These are phyloP conservation scores for Dacryopinax spathularia DNA, from an alignment of 768 basidiomycete species.

Conservation along the genomic window DNA sequence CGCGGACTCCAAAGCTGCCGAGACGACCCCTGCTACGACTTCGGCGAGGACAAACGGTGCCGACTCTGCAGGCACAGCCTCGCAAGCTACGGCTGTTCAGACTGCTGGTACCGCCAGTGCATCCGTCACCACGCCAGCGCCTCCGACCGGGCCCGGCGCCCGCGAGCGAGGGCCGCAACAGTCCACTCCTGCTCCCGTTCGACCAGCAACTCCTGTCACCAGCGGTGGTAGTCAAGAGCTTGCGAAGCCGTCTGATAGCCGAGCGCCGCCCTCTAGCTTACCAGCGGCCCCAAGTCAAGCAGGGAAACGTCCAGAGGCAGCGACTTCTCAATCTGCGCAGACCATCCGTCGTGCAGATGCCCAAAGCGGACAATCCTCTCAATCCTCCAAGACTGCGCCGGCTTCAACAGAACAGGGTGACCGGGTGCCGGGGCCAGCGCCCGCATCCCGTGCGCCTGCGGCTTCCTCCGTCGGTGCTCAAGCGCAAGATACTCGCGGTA, in stretches of 20 bases:
- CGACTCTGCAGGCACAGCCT: background rate
- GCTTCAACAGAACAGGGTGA: background rate
- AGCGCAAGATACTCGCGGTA: background rate
- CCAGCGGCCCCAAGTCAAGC: background rate
- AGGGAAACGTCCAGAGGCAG: background rate
- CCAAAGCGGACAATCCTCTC: background rate
- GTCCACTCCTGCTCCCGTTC: background rate
- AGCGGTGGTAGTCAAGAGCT: background rate
- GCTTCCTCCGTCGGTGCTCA: background rate
- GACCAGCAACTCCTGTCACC: slow-evolving; percentile 6
- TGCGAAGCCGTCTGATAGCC: background rate
- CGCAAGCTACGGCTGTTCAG: background rate
- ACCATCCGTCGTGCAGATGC: background rate
- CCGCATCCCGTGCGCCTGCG: background rate
- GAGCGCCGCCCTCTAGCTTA: background rate
- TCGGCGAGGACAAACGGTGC: background rate
- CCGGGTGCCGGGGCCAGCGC: background rate
- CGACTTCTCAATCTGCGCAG: background rate
- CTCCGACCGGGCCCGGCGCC: too few species aligned
- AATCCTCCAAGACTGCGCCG: background rate
- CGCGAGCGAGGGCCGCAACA: too few species aligned
- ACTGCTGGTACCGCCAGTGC: background rate
- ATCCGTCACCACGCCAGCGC: background rate
- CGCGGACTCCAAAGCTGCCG: slow-evolving; percentile 12
- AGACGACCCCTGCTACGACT: background rate